Evolutionary conservation across 306 rosid genomes (phyloP), one percentile per base, ranked within the genome.

Genomic region (Castanea sativa): DNA sequence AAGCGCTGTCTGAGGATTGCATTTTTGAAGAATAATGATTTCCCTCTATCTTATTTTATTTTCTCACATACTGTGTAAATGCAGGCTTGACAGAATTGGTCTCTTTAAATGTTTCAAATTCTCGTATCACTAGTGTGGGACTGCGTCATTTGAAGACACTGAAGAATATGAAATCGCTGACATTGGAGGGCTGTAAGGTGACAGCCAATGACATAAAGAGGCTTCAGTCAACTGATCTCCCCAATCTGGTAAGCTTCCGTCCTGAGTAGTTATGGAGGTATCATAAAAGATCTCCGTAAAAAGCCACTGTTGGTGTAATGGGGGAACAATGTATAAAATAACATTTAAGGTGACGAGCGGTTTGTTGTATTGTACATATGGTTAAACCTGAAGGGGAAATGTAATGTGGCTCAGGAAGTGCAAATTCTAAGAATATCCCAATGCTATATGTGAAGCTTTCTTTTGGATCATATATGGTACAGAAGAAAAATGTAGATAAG

Each of bases 131-230:
- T 75, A 83, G 60, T 74, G 69, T 87, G 0, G 99, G 99, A 52
- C 87, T 95, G 57, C 85, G 79, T 38, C 95, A 95, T 87, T 83
- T 95, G 92, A 95, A 79, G 81, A 80, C 89, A 25, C 89, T 95
- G 18, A 91, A 89, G 89, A 91, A 87, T 87, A 82, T 95, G 84
- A 92, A 91, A 80, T 92, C 96, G 35, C 86, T 95, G 81, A 91
- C 98, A 2, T 82, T 95, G 79, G 99, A 95, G 78, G 87, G 91
- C 57, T 95, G 97, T 83, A 89, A 88, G 89, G 97, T 95, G 72
- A 85, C 96, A 20, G 91, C 88, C 60, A 83, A 76, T 27, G 97
- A 92, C 76, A 86, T 93, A 25, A 91, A 85, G 91, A 93, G 86
- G 89, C 91, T 95, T 78, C 92, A 86, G 80, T 84, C 74, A 23